Percentiles rank a stretch among this genome's conserved stretches.
Evolutionary conservation across 306 rosid genomes (phyloP).

Genomic region (Glycine latifolia): DNA sequence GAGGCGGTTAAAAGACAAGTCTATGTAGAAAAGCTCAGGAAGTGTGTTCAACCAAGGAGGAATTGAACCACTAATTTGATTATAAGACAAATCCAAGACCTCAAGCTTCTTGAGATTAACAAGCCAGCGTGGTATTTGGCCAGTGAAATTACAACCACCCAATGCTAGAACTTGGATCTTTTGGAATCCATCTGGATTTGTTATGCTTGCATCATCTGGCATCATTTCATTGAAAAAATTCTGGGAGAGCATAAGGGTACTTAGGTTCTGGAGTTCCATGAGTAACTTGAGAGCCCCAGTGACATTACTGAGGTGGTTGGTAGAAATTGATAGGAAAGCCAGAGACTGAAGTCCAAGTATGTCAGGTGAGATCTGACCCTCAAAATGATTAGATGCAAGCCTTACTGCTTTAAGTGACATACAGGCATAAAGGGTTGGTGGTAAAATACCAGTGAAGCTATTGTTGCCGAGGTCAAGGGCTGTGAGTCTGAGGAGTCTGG

Average conservation of each 20-base stretch:
- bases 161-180: slow-evolving; percentile 64
- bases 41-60: slow-evolving; percentile 72
- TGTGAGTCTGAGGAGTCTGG: slow-evolving; percentile 56
- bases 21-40: slow-evolving; percentile 74
- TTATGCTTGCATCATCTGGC: slow-evolving; percentile 58
- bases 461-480: slow-evolving; percentile 86
- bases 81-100: slow-evolving; percentile 76
- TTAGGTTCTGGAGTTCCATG: slow-evolving; percentile 62
- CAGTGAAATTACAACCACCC: slow-evolving; percentile 72
- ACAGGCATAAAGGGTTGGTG: slow-evolving; percentile 72
- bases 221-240: slow-evolving; percentile 60
- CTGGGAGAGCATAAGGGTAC: slow-evolving; percentile 64
- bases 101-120: slow-evolving; percentile 63
- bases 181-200: slow-evolving; percentile 60
- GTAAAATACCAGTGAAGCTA: slow-evolving; percentile 68
- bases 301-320: slow-evolving; percentile 63
- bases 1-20: slow-evolving; percentile 66
- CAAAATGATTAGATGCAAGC: slow-evolving; percentile 63
- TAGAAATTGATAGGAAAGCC: slow-evolving; percentile 75
- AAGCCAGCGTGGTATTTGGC: slow-evolving; percentile 76
- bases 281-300: slow-evolving; percentile 65
- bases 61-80: slow-evolving; percentile 63
- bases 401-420: slow-evolving; percentile 71
- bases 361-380: slow-evolving; percentile 69
- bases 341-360: slow-evolving; percentile 63